Evolutionary conservation across 345 rosid genomes (phyloP).

Genomic region (Moringa oleifera): DNA sequence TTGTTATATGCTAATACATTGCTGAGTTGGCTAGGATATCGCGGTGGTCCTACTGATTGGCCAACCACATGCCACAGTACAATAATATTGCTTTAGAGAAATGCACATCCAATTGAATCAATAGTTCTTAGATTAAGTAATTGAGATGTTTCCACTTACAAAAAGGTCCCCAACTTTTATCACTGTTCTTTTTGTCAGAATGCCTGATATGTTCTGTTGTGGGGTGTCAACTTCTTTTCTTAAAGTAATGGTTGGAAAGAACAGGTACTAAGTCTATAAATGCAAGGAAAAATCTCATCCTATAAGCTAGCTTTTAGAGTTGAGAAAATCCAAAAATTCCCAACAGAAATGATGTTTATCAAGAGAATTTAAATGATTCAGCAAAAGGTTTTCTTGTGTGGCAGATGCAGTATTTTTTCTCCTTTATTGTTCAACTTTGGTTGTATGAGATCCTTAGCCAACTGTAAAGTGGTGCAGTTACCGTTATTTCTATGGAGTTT

Average conservation of each 20-base stretch:
- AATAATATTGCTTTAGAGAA: constrained; percentile 8
- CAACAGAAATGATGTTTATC: too few relatives aligned
- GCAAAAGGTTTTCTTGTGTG: not conserved
- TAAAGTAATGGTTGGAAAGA: not conserved
- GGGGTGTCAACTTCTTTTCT: constrained; percentile 15
- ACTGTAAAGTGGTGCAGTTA: too few relatives aligned
- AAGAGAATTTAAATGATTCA: not conserved
- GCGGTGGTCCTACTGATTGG: constrained; percentile 37
- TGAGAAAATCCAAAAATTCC: too few relatives aligned
- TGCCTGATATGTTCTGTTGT: constrained; percentile 9
- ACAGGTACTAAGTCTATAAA: too few relatives aligned
- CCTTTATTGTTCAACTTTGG: too few relatives aligned
- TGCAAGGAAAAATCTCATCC: too few relatives aligned
- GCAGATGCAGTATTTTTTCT: not conserved
- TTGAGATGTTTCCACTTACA: constrained; percentile 16
- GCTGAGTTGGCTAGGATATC: constrained; percentile 48
- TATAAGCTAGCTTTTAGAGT: too few relatives aligned
- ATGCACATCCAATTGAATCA: constrained; percentile 8
- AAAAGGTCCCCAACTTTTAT: constrained; percentile 14
- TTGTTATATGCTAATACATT: constrained; percentile 25
- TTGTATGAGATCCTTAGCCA: too few relatives aligned
- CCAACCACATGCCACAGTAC: constrained; percentile 26
- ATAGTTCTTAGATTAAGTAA: constrained; percentile 2
- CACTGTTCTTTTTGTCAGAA: constrained; percentile 21
- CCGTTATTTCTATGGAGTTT: too few relatives aligned